Percentiles rank a stretch among this genome's conserved stretches.
phyloP scores from a whole-genome alignment of 768 basidiomycete species.

The Lyophyllum shimeji region DNA sequence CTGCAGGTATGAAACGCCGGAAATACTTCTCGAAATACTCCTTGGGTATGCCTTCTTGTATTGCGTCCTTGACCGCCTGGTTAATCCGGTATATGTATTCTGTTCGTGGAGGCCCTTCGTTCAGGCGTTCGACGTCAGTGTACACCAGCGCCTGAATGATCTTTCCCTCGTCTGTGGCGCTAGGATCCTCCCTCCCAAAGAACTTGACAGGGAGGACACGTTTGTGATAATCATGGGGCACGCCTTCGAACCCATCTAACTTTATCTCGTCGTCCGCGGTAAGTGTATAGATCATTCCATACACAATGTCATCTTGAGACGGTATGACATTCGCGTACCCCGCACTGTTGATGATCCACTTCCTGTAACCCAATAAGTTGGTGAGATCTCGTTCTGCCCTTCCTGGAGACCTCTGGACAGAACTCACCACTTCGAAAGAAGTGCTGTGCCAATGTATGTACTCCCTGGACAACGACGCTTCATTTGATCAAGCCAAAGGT shows the following conservation, averaged over 20 bases:
- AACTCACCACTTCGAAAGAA: constrained; percentile 40
- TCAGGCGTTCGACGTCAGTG: constrained; percentile 33
- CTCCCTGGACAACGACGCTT: constrained; percentile 43
- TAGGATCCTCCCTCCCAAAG: constrained; percentile 6
- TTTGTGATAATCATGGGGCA: constrained; percentile 38
- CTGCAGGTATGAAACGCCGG: constrained; percentile 38
- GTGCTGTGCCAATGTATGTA: constrained; percentile 38
- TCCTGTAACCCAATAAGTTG: constrained; percentile 29
- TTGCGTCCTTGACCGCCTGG: constrained; percentile 40
- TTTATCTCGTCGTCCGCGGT: constrained; percentile 37
- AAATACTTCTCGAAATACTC: constrained; percentile 45
- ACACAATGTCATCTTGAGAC: constrained; percentile 33
- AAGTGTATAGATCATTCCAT: constrained; percentile 33
- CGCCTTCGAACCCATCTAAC: constrained; percentile 44
- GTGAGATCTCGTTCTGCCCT: not conserved
- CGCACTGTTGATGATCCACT: constrained; percentile 44
- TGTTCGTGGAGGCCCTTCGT: constrained; percentile 29
- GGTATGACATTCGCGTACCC: constrained; percentile 47
- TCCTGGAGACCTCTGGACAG: not conserved
- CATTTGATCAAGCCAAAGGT: constrained; percentile 52
- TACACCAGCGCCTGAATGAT: constrained; percentile 37
- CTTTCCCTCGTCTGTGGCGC: not conserved
- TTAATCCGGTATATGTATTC: constrained; percentile 51
- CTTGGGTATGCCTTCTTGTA: constrained; percentile 36
- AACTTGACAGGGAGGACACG: constrained; percentile 28